These are phyloP conservation scores for Apophysomyces ossiformis DNA, from an alignment of 371 early-diverging fungal species.

Conservation along the genomic window DNA sequence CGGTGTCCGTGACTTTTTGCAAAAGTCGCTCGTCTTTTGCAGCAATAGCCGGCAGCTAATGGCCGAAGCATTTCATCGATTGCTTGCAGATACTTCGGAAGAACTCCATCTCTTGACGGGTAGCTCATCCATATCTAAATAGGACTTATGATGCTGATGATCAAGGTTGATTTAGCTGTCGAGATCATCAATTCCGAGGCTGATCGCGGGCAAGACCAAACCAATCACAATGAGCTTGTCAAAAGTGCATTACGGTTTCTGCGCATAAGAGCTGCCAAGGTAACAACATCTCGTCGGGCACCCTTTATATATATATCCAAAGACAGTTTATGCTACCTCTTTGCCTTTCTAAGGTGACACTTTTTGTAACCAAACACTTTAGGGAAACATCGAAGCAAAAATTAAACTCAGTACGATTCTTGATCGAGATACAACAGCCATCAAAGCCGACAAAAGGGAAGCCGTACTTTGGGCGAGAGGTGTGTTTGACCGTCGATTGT, in stretches of 20 bases:
- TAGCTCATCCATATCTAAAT: constrained; percentile 3
- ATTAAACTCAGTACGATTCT: constrained; percentile 47
- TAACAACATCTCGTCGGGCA: neutral
- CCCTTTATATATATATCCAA: no score
- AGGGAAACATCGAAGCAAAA: constrained; percentile 55
- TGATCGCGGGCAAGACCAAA: constrained; percentile 1
- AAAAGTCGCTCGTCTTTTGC: constrained; percentile 3
- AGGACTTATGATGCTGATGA: neutral
- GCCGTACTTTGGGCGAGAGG: constrained; percentile 51
- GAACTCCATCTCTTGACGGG: constrained; percentile 22
- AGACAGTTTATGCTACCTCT: no score
- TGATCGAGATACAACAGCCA: constrained; percentile 8
- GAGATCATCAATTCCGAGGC: constrained; percentile 16
- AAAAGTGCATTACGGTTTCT: constrained; percentile 14
- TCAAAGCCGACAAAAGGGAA: constrained; percentile 30
- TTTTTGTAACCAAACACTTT: neutral
- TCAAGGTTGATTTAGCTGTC: constrained; percentile 8
- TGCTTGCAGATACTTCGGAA: constrained; percentile 12
- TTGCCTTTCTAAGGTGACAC: neutral
- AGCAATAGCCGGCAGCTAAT: neutral
- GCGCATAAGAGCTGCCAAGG: constrained; percentile 18
- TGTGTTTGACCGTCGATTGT: constrained; percentile 49
- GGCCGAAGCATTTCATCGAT: constrained; percentile 11
- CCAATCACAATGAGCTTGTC: neutral
- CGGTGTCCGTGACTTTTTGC: neutral